Conservation (phyloP, 1,139 yeast genomes). For the Candida pseudoviswanathii region DNA sequence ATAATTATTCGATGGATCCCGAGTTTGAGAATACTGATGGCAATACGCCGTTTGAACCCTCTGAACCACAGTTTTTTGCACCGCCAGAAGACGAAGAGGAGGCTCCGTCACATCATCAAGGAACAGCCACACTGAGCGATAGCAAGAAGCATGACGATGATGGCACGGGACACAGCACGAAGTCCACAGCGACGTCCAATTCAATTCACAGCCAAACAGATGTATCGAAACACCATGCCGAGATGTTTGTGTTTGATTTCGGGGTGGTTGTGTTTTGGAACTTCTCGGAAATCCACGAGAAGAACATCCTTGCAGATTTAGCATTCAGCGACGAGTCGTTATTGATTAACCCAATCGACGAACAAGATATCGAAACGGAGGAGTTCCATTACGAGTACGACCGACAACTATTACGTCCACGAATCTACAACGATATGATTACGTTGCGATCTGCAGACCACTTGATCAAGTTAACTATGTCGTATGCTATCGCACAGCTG, state of each 20-base stretch:
- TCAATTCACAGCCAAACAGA: constrained; percentile 29
- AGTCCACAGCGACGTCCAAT: neutral
- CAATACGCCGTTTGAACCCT: constrained; percentile 45
- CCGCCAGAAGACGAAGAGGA: constrained; percentile 31
- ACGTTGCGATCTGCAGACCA: constrained; percentile 91
- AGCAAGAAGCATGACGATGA: neutral
- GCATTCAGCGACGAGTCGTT: constrained; percentile 70
- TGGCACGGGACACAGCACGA: neutral
- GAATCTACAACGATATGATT: constrained; percentile 93
- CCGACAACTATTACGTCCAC: constrained; percentile 75
- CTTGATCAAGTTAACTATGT: constrained; percentile 85
- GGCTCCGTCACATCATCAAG: neutral
- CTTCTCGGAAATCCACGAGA: constrained; percentile 88
- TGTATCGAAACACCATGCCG: constrained; percentile 76
- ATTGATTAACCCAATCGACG: constrained; percentile 75
- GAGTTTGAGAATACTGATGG: constrained; percentile 39
- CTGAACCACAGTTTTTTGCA: constrained; percentile 53
- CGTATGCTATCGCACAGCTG: constrained; percentile 96
- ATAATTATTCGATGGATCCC: constrained; percentile 56
- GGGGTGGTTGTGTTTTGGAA: constrained; percentile 98
- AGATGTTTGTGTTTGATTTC: constrained; percentile 83
- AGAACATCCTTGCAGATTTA: constrained; percentile 88
- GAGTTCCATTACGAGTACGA: constrained; percentile 94
- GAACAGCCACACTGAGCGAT: neutral
- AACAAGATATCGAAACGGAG: constrained; percentile 91